phyloP scores from a whole-genome alignment of 805 yeast genomes.

The Pichia phayaonensis region DNA sequence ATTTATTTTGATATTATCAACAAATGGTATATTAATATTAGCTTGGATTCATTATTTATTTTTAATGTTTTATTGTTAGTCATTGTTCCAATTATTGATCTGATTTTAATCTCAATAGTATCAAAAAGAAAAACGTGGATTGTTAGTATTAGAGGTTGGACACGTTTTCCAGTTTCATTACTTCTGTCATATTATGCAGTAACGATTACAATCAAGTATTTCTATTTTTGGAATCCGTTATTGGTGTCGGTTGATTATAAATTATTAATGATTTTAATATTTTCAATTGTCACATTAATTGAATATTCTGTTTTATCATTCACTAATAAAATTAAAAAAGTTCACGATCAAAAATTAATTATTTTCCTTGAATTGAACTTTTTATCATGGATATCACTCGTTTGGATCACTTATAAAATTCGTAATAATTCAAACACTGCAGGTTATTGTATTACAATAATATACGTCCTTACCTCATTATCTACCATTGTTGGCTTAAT shows the following conservation, averaged over 20 bases:
- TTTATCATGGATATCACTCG: conserved; percentile 48
- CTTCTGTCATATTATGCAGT: conserved; percentile 35
- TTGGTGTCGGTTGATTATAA: conserved; percentile 44
- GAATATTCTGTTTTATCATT: conserved; percentile 52
- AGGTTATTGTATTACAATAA: conserved; percentile 38
- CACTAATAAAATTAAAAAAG: conserved; percentile 36
- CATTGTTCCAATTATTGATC: conserved; percentile 45
- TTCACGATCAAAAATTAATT: conserved; percentile 53
- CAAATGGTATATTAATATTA: conserved; percentile 42
- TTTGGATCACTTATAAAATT: conserved; percentile 42
- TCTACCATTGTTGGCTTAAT: conserved; percentile 41
- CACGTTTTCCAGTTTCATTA: conserved; percentile 56
- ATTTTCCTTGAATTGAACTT: conserved; percentile 47
- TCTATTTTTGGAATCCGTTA: conserved; percentile 38
- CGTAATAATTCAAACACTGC: conserved; percentile 47
- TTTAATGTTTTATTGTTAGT: conserved; percentile 46
- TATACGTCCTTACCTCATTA: conserved; percentile 39
- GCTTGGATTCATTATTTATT: conserved; percentile 42
- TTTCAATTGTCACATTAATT: conserved; percentile 40
- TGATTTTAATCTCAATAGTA: conserved; percentile 41
- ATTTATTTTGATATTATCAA: conserved; percentile 63
- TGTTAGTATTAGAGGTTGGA: conserved; percentile 35
- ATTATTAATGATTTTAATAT: conserved; percentile 41
- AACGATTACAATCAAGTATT: conserved; percentile 30
- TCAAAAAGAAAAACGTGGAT: conserved; percentile 42